Evolutionary conservation across 441 rosid genomes (phyloP).

Genomic region (Gossypium aridum): DNA sequence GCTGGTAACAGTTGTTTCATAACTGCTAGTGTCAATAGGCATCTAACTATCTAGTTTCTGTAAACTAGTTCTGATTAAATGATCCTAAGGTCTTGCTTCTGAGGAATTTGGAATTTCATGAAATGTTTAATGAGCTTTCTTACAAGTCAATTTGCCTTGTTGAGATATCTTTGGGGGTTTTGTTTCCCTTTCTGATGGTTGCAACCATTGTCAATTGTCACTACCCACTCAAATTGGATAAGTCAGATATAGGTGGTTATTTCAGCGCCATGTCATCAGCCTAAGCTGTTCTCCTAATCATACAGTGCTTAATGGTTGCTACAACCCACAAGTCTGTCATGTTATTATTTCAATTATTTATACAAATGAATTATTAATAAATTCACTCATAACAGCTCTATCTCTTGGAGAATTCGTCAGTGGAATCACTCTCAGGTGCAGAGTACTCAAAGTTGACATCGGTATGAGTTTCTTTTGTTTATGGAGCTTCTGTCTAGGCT

Average conservation of each 20-base stretch:
- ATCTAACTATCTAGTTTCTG: neutral
- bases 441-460: constrained; percentile 93
- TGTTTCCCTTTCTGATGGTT: neutral
- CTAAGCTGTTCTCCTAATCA: neutral
- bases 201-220: neutral
- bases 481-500: constrained; percentile 8
- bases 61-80: neutral
- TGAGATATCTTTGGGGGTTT: neutral
- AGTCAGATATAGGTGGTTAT: constrained; percentile 4
- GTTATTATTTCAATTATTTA: constrained; percentile 6
- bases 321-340: constrained; percentile 8
- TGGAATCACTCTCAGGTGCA: constrained; percentile 85
- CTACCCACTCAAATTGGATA: neutral
- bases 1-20: neutral
- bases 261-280: neutral
- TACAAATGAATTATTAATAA: constrained; percentile 7
- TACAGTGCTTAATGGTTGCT: neutral
- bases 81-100: neutral
- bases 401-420: constrained; percentile 78
- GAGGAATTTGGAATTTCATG: constrained; percentile 4
- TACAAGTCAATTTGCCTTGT: neutral
- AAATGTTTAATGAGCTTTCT: neutral
- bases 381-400: constrained; percentile 49
- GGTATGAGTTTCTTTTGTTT: constrained; percentile 60
- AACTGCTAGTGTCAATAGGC: neutral